phyloP scores from a whole-genome alignment of 768 basidiomycete genomes.

The Leccinum subtestaceum region DNA sequence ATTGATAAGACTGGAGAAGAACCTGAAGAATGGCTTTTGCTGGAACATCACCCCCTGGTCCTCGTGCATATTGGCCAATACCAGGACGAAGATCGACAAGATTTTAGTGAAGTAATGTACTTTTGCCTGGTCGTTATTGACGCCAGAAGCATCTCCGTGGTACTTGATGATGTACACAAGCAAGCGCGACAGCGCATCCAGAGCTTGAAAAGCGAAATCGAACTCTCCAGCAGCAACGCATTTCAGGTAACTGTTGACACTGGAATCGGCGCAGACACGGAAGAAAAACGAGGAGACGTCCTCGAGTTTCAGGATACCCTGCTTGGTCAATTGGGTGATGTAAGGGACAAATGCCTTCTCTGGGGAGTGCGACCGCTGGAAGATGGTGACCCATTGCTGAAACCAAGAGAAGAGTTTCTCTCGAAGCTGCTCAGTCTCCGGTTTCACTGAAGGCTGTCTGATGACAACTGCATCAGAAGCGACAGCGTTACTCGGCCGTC shows the following conservation, averaged over 20 bases:
- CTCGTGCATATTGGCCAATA: slow-evolving; percentile 92
- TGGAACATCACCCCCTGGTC: slow-evolving; percentile 90
- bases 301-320: slow-evolving; percentile 94
- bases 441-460: slow-evolving; percentile 53
- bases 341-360: slow-evolving; percentile 96
- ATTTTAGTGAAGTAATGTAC: slow-evolving; percentile 97
- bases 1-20: slow-evolving; percentile 94
- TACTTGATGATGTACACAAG: slow-evolving; percentile 99
- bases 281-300: slow-evolving; percentile 98
- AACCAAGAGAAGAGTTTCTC: slow-evolving; percentile 79
- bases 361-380: slow-evolving; percentile 84
- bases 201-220: slow-evolving; percentile 80
- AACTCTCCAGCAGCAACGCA: slow-evolving; percentile 69
- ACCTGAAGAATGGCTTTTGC: slow-evolving; percentile 97
- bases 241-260: slow-evolving; percentile 85
- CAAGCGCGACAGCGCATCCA: slow-evolving; percentile 93
- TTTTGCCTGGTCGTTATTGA: slow-evolving; percentile 92
- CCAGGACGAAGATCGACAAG: slow-evolving; percentile 93
- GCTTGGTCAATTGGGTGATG: slow-evolving; percentile 95
- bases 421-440: slow-evolving; percentile 71
- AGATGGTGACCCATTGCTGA: slow-evolving; percentile 95
- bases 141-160: slow-evolving; percentile 91
- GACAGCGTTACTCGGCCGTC: slow-evolving; percentile 42
- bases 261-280: slow-evolving; percentile 93
- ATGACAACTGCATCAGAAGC: slow-evolving; percentile 36